Evolutionary conservation across 1,284 basidiomycete genomes (phyloP).

Genomic region (Ustilago xerochloae): DNA sequence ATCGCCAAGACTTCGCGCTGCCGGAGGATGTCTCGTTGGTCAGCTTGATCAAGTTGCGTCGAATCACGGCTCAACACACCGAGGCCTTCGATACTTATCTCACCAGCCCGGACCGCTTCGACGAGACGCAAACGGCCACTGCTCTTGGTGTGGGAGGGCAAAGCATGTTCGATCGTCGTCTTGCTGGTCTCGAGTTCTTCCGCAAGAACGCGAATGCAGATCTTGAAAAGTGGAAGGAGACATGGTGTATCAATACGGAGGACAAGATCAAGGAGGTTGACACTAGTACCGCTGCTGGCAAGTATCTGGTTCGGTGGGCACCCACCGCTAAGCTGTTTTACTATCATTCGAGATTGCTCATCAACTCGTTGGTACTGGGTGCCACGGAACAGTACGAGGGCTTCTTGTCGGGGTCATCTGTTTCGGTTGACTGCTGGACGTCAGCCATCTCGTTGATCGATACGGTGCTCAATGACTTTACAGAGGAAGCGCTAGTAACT

Average conservation of each 20-base stretch:
- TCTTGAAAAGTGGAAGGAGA: conserved; percentile 59
- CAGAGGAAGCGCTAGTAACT: conserved; percentile 45
- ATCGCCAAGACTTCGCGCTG: conserved; percentile 58
- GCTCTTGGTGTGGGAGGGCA: conserved; percentile 47
- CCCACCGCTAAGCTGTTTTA: conserved; percentile 55
- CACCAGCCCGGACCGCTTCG: conserved; percentile 40
- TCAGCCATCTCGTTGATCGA: conserved; percentile 54
- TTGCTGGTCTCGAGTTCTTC: conserved; percentile 52
- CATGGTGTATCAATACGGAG: conserved; percentile 56
- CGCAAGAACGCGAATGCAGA: conserved; percentile 54
- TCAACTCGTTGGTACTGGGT: conserved; percentile 58
- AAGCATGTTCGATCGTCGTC: conserved; percentile 43
- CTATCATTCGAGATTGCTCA: conserved; percentile 54
- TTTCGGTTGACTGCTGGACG: conserved; percentile 57
- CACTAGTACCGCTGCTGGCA: conserved; percentile 47
- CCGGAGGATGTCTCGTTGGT: conserved; percentile 57
- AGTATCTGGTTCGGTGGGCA: conserved; percentile 57
- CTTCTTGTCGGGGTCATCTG: conserved; percentile 34
- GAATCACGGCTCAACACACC: conserved; percentile 50
- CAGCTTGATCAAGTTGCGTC: conserved; percentile 55
- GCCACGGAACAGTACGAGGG: conserved; percentile 49
- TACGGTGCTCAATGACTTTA: conserved; percentile 52
- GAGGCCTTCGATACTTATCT: conserved; percentile 52
- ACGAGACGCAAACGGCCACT: conserved; percentile 43
- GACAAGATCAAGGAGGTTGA: conserved; percentile 54